Percentiles rank a stretch among this genome's conserved stretches.
Conservation (phyloP, 371 early-diverging fungal species). For the Mortierella sp. region DNA sequence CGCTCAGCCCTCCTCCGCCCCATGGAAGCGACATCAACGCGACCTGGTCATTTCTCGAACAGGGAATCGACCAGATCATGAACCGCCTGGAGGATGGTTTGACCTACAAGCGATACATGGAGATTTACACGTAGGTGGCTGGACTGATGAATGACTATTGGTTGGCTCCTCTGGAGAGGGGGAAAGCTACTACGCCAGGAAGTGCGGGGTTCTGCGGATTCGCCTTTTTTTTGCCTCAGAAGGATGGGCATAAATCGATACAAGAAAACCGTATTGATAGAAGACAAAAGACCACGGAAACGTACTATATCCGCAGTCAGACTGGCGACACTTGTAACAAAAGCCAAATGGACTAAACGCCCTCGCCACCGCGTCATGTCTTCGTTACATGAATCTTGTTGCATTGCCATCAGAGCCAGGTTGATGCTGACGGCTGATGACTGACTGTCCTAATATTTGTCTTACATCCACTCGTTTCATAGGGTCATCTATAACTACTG, state of each 20-base stretch:
- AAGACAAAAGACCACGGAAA: no score
- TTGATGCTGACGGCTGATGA: no score
- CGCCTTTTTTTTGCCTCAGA: no score
- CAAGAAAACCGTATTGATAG: no score
- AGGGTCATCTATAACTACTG: constrained; percentile 91
- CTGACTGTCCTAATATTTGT: neutral
- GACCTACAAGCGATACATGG: constrained; percentile 79
- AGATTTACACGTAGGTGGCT: constrained; percentile 85
- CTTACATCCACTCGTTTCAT: neutral
- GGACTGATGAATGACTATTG: no score
- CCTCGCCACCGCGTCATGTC: neutral
- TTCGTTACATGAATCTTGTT: no score
- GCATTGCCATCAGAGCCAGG: no score
- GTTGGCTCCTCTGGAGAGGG: no score
- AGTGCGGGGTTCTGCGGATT: no score
- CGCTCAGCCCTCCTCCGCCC: constrained; percentile 33
- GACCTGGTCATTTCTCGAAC: constrained; percentile 83
- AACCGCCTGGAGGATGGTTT: constrained; percentile 81
- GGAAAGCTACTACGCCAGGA: constrained; percentile 6
- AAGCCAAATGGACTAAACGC: no score
- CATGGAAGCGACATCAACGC: constrained; percentile 64
- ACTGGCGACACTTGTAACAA: no score
- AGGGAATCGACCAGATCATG: constrained; percentile 87
- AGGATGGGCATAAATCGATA: no score
- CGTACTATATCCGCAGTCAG: constrained; percentile 12